Conservation (phyloP, 495 filamentous ascomycete genomes). For the Parathielavia hyrcaniae region DNA sequence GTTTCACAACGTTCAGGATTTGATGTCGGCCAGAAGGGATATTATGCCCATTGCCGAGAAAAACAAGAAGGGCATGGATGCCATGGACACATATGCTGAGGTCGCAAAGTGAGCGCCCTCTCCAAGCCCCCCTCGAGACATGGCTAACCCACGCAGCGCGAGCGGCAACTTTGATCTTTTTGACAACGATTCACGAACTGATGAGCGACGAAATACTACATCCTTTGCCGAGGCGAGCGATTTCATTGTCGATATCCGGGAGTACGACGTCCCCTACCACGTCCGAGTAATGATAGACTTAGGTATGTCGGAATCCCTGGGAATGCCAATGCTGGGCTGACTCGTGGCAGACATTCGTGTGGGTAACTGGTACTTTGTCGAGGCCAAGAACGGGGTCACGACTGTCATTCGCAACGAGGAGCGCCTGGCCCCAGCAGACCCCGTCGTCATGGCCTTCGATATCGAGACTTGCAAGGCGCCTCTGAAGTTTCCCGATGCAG, state of each 20-base stretch:
- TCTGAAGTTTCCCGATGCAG: constrained; percentile 94
- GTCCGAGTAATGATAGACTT: constrained; percentile 96
- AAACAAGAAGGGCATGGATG: constrained; percentile 88
- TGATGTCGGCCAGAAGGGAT: constrained; percentile 73
- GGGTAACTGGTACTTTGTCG: constrained; percentile 94
- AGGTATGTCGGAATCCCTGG: constrained; percentile 45
- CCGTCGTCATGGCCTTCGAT: constrained; percentile 94
- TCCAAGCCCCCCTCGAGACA: not conserved
- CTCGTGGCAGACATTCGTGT: constrained; percentile 71
- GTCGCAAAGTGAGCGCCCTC: constrained; percentile 65
- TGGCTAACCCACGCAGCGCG: constrained; percentile 49
- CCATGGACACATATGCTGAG: constrained; percentile 98
- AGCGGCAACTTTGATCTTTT: constrained; percentile 91
- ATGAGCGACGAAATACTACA: constrained; percentile 75
- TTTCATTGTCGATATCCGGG: constrained; percentile 96
- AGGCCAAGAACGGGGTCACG: constrained; percentile 84
- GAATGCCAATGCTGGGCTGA: constrained; percentile 19
- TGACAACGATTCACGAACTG: constrained; percentile 83
- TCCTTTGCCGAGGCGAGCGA: constrained; percentile 85
- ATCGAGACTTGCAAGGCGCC: constrained; percentile 97
- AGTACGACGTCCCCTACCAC: constrained; percentile 99
- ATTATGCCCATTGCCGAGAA: constrained; percentile 91
- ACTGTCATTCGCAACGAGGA: constrained; percentile 81
- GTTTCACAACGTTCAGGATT: constrained; percentile 80
- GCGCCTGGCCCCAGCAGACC: constrained; percentile 80